These are phyloP conservation scores for Bacidia gigantensis DNA, from an alignment of 495 filamentous ascomycete genomes.

Conservation along the genomic window DNA sequence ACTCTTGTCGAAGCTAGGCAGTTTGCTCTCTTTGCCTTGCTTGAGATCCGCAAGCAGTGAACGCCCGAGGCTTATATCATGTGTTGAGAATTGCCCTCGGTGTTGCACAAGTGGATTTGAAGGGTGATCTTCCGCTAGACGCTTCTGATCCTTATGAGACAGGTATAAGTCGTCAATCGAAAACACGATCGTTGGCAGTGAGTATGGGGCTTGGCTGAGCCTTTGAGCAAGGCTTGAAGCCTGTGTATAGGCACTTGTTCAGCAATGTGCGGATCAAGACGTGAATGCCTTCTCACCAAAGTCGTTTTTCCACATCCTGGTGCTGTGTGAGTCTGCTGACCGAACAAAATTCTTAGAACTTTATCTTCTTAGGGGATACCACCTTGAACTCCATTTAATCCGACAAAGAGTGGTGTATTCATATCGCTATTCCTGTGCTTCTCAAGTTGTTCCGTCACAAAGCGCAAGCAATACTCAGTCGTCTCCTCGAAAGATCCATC, in stretches of 20 bases:
- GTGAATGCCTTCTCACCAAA: constrained; percentile 37
- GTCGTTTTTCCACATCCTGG: constrained; percentile 86
- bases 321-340: not conserved
- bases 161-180: constrained; percentile 92
- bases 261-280: not conserved
- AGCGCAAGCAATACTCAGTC: no score
- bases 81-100: constrained; percentile 74
- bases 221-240: constrained; percentile 51
- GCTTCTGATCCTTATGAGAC: constrained; percentile 53
- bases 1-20: constrained; percentile 79
- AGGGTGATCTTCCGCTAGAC: constrained; percentile 49
- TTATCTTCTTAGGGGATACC: not conserved
- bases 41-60: constrained; percentile 49
- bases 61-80: constrained; percentile 56
- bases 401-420: constrained; percentile 48
- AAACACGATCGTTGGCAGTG: constrained; percentile 58
- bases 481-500: no score
- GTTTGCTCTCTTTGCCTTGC: constrained; percentile 35
- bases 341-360: not conserved
- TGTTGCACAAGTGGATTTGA: constrained; percentile 66
- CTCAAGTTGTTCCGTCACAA: no score
- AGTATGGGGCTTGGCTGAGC: constrained; percentile 52
- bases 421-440: constrained; percentile 23
- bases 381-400: constrained; percentile 37
- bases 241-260: constrained; percentile 19